Evolutionary conservation across 768 basidiomycete genomes (phyloP).

Genomic region (Nevesoporus exiguus): DNA sequence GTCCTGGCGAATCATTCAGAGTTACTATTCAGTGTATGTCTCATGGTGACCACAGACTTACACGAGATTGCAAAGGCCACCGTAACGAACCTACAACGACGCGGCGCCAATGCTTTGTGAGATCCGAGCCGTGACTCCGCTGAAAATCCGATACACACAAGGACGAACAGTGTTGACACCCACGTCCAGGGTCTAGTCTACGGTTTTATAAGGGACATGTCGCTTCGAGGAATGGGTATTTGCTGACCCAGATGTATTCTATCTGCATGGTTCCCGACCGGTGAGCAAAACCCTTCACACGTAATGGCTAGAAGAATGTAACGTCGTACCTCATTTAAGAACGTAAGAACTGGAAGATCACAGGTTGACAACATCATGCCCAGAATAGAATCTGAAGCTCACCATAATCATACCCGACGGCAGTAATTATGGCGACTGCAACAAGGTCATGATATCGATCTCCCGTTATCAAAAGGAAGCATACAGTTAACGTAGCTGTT

Average conservation of each 20-base stretch:
- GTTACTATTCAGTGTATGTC: background rate
- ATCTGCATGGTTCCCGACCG: background rate
- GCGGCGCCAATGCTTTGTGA: background rate
- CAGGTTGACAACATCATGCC: background rate
- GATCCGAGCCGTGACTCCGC: background rate
- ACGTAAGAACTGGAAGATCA: constrained; percentile 7
- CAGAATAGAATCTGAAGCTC: background rate
- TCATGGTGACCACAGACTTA: background rate
- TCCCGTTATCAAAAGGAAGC: background rate
- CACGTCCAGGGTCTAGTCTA: constrained; percentile 9
- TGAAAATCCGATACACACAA: background rate
- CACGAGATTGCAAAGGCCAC: background rate
- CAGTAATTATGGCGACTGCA: background rate
- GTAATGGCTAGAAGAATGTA: background rate
- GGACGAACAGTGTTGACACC: constrained; percentile 7
- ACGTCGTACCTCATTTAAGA: constrained; percentile 7
- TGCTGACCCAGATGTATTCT: constrained; percentile 13
- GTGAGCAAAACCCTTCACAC: background rate
- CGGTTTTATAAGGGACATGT: background rate
- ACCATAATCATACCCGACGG: constrained; percentile 11
- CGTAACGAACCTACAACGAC: constrained; percentile 11
- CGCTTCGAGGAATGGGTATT: background rate
- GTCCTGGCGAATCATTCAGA: background rate
- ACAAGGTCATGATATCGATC: background rate
- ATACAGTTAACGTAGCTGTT: background rate